Base-by-base conservation (phyloP, 1,139 yeast genomes). In the Suhomyces kunorum region DNA sequence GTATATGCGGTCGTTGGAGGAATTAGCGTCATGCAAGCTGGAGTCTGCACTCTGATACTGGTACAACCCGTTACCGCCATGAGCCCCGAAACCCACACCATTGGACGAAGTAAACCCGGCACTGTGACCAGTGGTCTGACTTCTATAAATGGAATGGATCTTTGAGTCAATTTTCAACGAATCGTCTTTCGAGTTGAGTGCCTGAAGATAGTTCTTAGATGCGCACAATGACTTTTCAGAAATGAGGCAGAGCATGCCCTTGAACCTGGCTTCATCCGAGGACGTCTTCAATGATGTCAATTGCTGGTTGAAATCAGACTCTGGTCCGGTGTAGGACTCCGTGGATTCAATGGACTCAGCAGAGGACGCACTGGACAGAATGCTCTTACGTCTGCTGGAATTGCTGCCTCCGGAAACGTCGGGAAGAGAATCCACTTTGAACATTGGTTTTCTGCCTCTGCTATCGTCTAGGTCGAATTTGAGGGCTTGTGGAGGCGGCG, bases 71-170 rank as follows among this genome's bases (percentile, higher is more conserved):
- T 30, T 28, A 15, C 20, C 28, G 18, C 15, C 27, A 6, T 34
- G 13, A 14, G 35, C 32, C 6, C 40, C 40, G 14, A 12, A 31
- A 0, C 39, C 40, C n/a, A 33, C 20, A n/a, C 38, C 31, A 5
- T 18, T 27, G 14, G 44, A 26, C 5, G 26, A 14, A 6, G 35
- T 36, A 9, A 34, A 24, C 12, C 44, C 44, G 19, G 39, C 34
- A 29, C 39, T 35, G 20, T 42, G 42, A 6, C 46, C 47, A 4
- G 43, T 37, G 17, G 56, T 51, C 43, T 61, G 66, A 35, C 58
- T 51, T 31, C 55, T 50, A 46, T 67, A 68, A 23, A 67, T 66
- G 23, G 64, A 54, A 47, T 66, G 70, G 22, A 68, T 56, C 39
- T 58, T 63, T 23, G 51, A 54, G 41, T 66, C 59, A 35, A 56